These are phyloP conservation scores for Saturnispora diversa DNA, from an alignment of 805 yeast species.

Conservation along the genomic window DNA sequence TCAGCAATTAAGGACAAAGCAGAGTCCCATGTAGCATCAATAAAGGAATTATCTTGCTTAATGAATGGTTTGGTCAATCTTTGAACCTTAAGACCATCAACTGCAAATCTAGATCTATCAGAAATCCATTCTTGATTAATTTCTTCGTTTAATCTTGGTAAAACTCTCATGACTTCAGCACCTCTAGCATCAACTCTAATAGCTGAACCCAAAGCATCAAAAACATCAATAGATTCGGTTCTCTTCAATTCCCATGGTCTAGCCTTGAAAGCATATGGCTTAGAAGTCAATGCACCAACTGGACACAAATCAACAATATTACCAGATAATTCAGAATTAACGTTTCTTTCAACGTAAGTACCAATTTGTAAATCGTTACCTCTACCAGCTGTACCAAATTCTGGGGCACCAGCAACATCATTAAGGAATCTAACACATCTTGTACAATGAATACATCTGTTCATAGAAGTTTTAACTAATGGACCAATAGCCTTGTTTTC, in stretches of 20 bases:
- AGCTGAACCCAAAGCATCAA: conserved; percentile 77
- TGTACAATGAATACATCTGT: conserved; percentile 88
- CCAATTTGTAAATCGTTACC: conserved; percentile 92
- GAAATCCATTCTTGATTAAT: conserved; percentile 88
- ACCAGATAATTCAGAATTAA: conserved; percentile 79
- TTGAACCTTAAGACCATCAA: conserved; percentile 80
- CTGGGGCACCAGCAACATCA: conserved; percentile 90
- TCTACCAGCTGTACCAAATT: conserved; percentile 81
- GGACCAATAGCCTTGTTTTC: conserved; percentile 91
- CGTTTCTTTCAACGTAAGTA: conserved; percentile 76
- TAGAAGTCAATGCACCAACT: conserved; percentile 83
- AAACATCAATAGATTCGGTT: conserved; percentile 78
- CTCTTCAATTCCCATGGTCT: conserved; percentile 91
- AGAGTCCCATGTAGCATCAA: conserved; percentile 80
- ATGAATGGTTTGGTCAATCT: conserved; percentile 75
- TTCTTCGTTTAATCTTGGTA: conserved; percentile 81
- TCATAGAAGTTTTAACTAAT: conserved; percentile 81
- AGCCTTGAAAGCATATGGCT: conserved; percentile 88
- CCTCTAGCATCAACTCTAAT: conserved; percentile 84
- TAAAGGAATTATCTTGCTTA: conserved; percentile 60
- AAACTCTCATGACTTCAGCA: conserved; percentile 75
- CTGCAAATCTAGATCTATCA: conserved; percentile 79
- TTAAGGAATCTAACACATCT: conserved; percentile 85
- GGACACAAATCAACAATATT: conserved; percentile 85
- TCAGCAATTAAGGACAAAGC: conserved; percentile 64